Evolutionary conservation across 2,329 filamentous ascomycete genomes (phyloP), one percentile per base, ranked within the genome.

Genomic region (Colletotrichum scovillei): DNA sequence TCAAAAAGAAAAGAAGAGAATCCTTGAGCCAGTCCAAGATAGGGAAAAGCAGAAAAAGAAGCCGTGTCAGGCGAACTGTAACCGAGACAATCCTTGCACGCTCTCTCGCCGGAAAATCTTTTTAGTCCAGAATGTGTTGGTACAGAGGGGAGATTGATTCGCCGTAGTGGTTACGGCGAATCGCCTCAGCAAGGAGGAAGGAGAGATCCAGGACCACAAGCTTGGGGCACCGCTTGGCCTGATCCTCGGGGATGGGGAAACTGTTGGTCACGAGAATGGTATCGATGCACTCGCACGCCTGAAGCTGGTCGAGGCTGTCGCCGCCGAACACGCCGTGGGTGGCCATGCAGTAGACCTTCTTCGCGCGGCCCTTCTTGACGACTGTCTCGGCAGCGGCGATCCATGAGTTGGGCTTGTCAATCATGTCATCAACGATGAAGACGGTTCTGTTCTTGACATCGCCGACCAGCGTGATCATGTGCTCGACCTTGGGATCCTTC

Each of bases 401-500:
- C 97, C 97, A 99, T 7, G 95, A 98, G 16, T 93, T 94, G 11
- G 95, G 92, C 85, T 98, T 98, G 85, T 99, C 97, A 79, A 99
- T 98, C 94, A 99, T 98, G 82, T 99, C 97, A 81, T 99, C 97
- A 63, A 99, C 94, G 74, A 99, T 95, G 81, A 99, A 93, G 67
- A 98, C 97, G 0, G 94, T 92, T 72, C 94, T 91, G 80, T 94
- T 92, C 80, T 92, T 93, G 73, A 99, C 97, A 78, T 98, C 94
- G 74, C 97, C 97, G 16, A 99, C 97, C n/a, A 99, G 88, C 0
- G 97, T 99, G 78, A 99, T 97, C 86, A 96, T 98, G 80, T 95
- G 95, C 85, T 99, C 97, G 26, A 96, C 88, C 74, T 93, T 92
- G 12, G 93, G 91, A 77, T 96, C 92, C 78, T 93, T 90, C 65